phyloP scores from a whole-genome alignment of 2,329 filamentous ascomycete genomes.

The Trichoderma endophyticum region DNA sequence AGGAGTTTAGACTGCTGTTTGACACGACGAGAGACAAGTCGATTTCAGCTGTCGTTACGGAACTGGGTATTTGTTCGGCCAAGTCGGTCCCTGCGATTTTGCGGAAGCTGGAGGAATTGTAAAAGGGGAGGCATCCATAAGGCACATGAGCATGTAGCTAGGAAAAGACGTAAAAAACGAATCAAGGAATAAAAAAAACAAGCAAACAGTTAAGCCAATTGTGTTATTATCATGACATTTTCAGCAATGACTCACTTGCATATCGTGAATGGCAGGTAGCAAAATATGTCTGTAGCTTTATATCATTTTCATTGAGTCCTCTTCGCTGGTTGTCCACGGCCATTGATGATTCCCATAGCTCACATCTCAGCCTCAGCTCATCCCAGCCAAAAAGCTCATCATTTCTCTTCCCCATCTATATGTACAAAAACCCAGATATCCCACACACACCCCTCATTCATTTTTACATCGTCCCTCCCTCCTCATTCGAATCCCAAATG shows the following conservation, averaged over 20 bases:
- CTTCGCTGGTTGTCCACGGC: background rate
- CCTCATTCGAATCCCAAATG: background rate
- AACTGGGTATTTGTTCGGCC: constrained; percentile 81
- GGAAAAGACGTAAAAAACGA: background rate
- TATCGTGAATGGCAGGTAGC: background rate
- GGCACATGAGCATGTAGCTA: background rate
- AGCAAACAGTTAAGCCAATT: background rate
- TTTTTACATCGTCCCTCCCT: background rate
- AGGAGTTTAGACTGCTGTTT: constrained; percentile 68
- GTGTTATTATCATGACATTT: background rate
- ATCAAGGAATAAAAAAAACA: background rate
- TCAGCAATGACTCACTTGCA: background rate
- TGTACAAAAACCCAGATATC: background rate
- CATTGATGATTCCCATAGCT: background rate
- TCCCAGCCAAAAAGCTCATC: background rate
- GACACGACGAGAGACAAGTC: constrained; percentile 88
- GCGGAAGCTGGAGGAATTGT: constrained; percentile 56
- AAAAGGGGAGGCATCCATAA: constrained; percentile 23
- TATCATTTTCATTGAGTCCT: background rate
- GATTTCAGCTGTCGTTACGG: constrained; percentile 84
- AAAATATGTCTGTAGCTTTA: background rate
- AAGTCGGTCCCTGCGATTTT: constrained; percentile 72
- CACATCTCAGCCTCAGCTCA: background rate
- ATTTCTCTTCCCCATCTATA: background rate
- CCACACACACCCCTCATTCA: background rate